Evolutionary conservation across 768 basidiomycete species (phyloP).

Genomic region (Phaeotremella fagi): DNA sequence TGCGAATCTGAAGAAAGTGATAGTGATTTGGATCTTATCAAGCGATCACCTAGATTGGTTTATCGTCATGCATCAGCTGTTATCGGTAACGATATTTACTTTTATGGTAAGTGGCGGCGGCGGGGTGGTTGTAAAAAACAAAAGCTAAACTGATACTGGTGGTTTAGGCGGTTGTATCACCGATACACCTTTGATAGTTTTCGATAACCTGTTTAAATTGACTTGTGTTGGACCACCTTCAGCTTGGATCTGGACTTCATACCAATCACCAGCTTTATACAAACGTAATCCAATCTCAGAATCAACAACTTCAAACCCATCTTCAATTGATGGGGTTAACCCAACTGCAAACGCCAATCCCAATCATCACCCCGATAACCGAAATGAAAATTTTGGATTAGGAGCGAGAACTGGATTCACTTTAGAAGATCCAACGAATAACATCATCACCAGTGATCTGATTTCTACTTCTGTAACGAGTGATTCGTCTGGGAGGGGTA

Average conservation of each 20-base stretch:
- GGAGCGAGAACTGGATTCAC: too few species aligned
- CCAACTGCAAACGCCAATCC: not conserved
- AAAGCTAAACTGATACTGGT: too few species aligned
- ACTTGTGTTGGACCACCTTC: not conserved
- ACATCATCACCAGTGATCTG: too few species aligned
- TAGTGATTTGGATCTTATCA: not conserved
- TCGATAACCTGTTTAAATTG: not conserved
- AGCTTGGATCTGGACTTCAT: not conserved
- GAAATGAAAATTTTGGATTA: too few species aligned
- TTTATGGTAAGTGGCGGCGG: constrained; percentile 1
- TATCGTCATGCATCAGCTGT: constrained; percentile 1
- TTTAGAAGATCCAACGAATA: not conserved
- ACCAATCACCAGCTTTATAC: not conserved
- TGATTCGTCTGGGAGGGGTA: too few species aligned
- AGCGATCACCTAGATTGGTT: not conserved
- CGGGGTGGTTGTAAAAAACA: too few species aligned
- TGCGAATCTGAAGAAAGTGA: not conserved
- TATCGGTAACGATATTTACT: not conserved
- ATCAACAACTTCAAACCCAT: too few species aligned
- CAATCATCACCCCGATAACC: too few species aligned
- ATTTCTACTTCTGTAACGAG: too few species aligned
- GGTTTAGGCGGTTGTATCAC: constrained; percentile 2
- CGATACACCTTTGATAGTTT: not conserved
- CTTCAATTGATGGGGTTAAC: too few species aligned
- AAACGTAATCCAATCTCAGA: not conserved